Conservation (phyloP, 345 rosid genomes). For the Eucalyptus grandis region DNA sequence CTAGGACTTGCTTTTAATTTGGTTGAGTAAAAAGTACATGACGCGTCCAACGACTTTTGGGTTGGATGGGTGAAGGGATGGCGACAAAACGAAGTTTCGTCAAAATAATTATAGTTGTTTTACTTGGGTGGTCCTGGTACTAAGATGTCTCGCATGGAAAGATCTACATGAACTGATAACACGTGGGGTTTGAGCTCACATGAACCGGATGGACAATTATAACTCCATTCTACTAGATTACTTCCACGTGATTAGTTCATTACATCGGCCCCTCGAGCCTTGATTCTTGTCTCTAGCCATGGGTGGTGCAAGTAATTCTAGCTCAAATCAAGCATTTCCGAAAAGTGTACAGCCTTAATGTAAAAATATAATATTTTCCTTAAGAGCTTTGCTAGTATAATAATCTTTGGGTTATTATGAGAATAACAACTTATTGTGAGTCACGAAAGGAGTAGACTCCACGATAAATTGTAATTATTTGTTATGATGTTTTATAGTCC, state of each 20-base stretch:
- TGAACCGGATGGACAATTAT: neutral
- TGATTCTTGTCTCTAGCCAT: neutral
- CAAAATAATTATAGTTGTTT: neutral
- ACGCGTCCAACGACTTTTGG: neutral
- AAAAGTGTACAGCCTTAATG: neutral
- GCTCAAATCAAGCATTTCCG: neutral
- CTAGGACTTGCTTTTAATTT: neutral
- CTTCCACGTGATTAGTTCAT: neutral
- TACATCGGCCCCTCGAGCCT: neutral
- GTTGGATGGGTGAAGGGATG: neutral
- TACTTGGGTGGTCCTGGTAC: neutral
- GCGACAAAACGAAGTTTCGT: neutral
- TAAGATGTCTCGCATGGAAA: neutral
- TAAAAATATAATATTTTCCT: neutral
- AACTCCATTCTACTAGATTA: neutral
- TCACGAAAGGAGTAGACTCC: no score
- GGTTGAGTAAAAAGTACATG: neutral
- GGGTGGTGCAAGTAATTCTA: neutral
- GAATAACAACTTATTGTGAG: no score
- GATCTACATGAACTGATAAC: neutral
- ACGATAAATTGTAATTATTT: no score
- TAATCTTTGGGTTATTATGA: rapidly evolving
- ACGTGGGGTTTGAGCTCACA: neutral
- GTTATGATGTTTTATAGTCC: no score
- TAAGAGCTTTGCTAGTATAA: neutral